Base-by-base conservation (phyloP, 768 basidiomycete genomes). In the Kwoniella sp. region DNA sequence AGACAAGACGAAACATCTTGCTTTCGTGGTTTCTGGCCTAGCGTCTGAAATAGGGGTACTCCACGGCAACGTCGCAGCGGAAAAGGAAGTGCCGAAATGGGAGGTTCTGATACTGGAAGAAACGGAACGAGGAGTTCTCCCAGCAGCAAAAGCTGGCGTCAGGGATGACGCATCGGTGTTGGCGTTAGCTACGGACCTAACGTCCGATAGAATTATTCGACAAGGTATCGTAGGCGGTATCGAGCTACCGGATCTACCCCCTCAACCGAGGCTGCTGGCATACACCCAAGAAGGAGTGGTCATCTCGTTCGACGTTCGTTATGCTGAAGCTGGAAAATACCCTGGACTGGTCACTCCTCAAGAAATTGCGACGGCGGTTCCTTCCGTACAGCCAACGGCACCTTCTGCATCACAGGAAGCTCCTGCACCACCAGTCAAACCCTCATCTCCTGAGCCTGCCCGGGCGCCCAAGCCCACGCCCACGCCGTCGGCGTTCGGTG, bases 111-210 rank as follows among this genome's bases (percentile, higher is more conserved):
- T 70, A 5, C 73, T 81, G 23, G 79, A 82, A 30, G 83, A 83
- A 41, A 74, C 79, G 20, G 70, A 74, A 2, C 68, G 80, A 37
- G 77, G 72, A 1, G 66, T 78, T 17, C 65, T 82, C 29, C 82
- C 82, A 0, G 67, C 71, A 50, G 72, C 74, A 13, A 79, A 78
- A 26, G 71, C 67, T 5, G 68, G 69, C 0, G 67, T 66, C 0
- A 64, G 66, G 13, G 79, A 79, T n/a, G 82, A 82, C 61, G 77
- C 80, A 5, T 75, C 74, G 15, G 76, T 76, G 0, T 45, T 84
- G 4, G 82, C 77, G 0, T 60, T 84, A 59, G 82, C 75, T 0
- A 63, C 83, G 25, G 83, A 83, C 63, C 70, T 83, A 31, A 77
- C 79, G 1, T 69, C 69, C 12, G 50, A 64, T 0, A 73, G 64